These are phyloP conservation scores for Penicillium nordicum DNA, from an alignment of 2,329 filamentous ascomycete genomes.

Conservation along the genomic window DNA sequence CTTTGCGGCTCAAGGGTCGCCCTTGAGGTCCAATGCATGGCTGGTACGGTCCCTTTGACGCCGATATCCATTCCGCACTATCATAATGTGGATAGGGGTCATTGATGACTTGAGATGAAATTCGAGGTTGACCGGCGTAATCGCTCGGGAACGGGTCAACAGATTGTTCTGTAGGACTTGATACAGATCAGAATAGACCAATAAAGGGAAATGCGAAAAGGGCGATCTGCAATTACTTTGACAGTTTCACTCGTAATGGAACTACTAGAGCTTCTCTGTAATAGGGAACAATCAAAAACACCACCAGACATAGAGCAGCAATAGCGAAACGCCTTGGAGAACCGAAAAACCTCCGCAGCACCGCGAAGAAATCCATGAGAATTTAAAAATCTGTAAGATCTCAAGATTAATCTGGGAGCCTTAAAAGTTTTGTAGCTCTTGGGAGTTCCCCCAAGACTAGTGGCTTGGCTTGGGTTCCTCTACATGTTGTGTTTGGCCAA, in stretches of 20 bases:
- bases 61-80: neutral
- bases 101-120: neutral
- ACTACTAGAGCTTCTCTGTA: constrained; percentile 1
- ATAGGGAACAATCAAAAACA: neutral
- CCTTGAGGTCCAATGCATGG: constrained; percentile 9
- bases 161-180: constrained; percentile 1
- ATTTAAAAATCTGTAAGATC: neutral
- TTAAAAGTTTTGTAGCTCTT: neutral
- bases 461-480: constrained; percentile 3
- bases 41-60: constrained; percentile 1
- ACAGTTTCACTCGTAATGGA: neutral
- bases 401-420: neutral
- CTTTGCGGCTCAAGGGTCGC: neutral
- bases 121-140: neutral
- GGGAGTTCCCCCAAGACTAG: neutral
- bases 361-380: neutral
- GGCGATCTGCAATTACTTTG: neutral
- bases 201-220: neutral
- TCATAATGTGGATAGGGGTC: constrained; percentile 13
- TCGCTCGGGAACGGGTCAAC: constrained; percentile 2
- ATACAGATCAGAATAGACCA: neutral
- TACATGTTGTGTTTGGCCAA: constrained; percentile 1
- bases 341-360: neutral
- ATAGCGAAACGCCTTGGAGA: constrained; percentile 1
- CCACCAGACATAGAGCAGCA: neutral